These are phyloP conservation scores for Otatea glauca DNA, from an alignment of 176 grass and related monocot genomes.

Conservation along the genomic window DNA sequence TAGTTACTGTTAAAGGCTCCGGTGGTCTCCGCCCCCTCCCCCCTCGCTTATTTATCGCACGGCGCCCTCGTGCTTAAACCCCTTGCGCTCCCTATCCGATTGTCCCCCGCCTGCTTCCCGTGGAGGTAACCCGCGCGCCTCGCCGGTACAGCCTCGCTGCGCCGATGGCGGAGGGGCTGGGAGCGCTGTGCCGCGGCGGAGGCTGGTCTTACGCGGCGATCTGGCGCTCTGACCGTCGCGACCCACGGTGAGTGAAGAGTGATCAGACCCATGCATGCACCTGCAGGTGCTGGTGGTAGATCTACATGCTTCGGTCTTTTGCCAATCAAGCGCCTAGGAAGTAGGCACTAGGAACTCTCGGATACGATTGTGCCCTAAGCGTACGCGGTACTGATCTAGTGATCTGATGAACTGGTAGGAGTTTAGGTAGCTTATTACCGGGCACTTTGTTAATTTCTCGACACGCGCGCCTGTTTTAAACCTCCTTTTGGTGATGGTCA, in stretches of 20 bases:
- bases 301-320: neutral
- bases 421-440: neutral
- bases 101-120: neutral
- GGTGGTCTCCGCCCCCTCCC: neutral
- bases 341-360: neutral
- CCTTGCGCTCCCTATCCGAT: slow-evolving; percentile 15
- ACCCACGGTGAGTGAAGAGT: slow-evolving; percentile 57
- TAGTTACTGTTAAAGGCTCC: neutral
- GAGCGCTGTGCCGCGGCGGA: slow-evolving; percentile 63
- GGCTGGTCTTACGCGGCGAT: slow-evolving; percentile 90
- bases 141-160: neutral
- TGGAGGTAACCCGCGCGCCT: neutral
- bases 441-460: neutral
- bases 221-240: slow-evolving; percentile 76
- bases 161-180: slow-evolving; percentile 61
- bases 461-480: neutral
- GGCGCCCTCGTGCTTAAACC: slow-evolving; percentile 34
- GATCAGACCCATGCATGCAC: neutral
- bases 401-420: neutral
- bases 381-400: neutral
- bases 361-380: neutral
- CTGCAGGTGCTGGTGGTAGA: neutral
- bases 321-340: neutral
- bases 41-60: slow-evolving; percentile 45
- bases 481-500: neutral